Percentiles rank a stretch among this genome's conserved stretches.
These are phyloP conservation scores for Marvania coccoides DNA, from an alignment of 139 green algal species.

Conservation along the genomic window DNA sequence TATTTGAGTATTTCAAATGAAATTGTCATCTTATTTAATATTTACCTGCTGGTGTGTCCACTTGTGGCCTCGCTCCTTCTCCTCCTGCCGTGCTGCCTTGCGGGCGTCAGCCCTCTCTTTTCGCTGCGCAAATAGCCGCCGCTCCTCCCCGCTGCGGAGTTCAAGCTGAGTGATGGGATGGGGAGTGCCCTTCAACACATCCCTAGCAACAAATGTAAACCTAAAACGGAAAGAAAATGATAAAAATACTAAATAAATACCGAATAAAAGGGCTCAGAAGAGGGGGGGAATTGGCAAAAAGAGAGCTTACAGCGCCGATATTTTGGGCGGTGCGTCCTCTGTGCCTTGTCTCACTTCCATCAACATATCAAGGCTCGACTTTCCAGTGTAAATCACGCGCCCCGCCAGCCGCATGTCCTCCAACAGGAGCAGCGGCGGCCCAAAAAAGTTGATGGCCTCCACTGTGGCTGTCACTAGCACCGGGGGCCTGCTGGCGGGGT, in stretches of 20 bases:
- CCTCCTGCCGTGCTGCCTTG: constrained; percentile 2
- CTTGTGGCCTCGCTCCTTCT: not conserved
- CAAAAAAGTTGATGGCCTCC: constrained; percentile 51
- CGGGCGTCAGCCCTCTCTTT: constrained; percentile 37
- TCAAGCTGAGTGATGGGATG: constrained; percentile 46
- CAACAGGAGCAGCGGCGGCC: constrained; percentile 25
- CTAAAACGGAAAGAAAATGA: too few species aligned
- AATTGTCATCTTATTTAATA: too few species aligned
- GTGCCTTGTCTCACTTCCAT: constrained; percentile 47
- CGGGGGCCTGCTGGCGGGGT: constrained; percentile 28
- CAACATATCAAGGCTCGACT: constrained; percentile 62
- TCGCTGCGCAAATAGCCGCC: constrained; percentile 32
- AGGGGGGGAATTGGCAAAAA: too few species aligned
- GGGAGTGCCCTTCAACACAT: constrained; percentile 38
- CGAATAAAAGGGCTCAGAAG: too few species aligned
- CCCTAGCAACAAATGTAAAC: constrained; percentile 72
- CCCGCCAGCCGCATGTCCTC: constrained; percentile 41
- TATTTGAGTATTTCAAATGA: too few species aligned
- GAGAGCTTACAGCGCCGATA: not conserved
- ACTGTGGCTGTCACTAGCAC: constrained; percentile 69
- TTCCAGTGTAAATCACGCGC: constrained; percentile 70
- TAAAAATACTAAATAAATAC: too few species aligned
- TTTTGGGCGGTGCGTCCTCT: not conserved
- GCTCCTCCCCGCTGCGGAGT: constrained; percentile 28
- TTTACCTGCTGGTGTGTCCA: not conserved